Evolutionary conservation across 2,329 filamentous ascomycete genomes (phyloP).

Genomic region (Colletotrichum tropicicola): DNA sequence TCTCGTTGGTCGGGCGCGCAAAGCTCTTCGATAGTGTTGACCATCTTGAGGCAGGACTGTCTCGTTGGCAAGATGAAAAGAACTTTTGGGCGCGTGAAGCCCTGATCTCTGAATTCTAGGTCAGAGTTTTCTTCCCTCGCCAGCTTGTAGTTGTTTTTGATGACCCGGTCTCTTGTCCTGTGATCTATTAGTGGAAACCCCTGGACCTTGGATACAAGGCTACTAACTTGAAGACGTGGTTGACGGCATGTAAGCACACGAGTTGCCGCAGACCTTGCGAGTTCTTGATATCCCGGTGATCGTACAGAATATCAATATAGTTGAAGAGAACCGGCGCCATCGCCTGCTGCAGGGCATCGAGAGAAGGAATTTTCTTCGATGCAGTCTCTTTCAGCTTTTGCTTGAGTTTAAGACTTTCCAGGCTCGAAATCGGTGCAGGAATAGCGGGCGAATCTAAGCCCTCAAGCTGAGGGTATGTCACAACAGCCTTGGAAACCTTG

Average conservation of each 20-base stretch:
- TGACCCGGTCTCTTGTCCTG: constrained; percentile 84
- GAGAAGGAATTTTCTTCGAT: constrained; percentile 60
- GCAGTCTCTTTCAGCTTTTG: constrained; percentile 69
- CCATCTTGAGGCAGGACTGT: constrained; percentile 81
- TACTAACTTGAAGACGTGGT: constrained; percentile 86
- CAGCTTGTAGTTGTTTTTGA: constrained; percentile 90
- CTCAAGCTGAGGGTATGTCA: constrained; percentile 54
- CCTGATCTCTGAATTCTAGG: constrained; percentile 87
- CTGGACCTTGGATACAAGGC: background rate
- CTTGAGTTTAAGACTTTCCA: constrained; percentile 71
- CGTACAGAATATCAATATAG: constrained; percentile 84
- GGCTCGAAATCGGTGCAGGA: constrained; percentile 45
- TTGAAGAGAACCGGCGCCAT: constrained; percentile 79
- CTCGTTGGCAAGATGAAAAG: constrained; percentile 90
- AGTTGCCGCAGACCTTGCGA: constrained; percentile 75
- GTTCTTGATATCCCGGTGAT: constrained; percentile 75
- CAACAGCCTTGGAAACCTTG: constrained; percentile 57
- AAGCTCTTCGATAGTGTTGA: constrained; percentile 79
- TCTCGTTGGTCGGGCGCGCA: constrained; percentile 91
- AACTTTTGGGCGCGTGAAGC: constrained; percentile 93
- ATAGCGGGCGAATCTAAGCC: constrained; percentile 41
- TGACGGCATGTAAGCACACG: constrained; percentile 83
- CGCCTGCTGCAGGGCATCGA: constrained; percentile 70
- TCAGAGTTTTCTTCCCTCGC: constrained; percentile 72
- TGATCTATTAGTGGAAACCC: constrained; percentile 30